These are phyloP conservation scores for Xylariales sp. DNA, from an alignment of 2,329 filamentous ascomycete genomes.

Conservation along the genomic window DNA sequence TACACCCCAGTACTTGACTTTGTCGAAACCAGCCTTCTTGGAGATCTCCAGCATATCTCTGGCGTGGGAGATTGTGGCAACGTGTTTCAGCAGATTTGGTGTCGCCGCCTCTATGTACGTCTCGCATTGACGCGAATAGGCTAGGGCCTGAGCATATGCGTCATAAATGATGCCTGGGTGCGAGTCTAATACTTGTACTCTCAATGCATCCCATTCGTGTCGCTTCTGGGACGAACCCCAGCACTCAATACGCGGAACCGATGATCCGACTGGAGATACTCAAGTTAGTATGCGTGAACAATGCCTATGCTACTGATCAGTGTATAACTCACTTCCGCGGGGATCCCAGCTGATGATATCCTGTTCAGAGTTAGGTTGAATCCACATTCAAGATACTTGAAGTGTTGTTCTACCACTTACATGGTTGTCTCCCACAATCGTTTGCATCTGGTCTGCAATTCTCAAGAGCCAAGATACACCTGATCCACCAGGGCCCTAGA, in stretches of 20 bases:
- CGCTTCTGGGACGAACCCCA: slow-evolving; percentile 39
- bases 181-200: slow-evolving; percentile 40
- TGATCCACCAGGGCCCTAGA: slow-evolving; percentile 48
- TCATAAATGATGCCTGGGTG: slow-evolving; percentile 28
- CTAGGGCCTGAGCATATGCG: not conserved
- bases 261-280: slow-evolving; percentile 34
- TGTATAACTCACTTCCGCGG: slow-evolving; percentile 32
- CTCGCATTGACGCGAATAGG: slow-evolving; percentile 6
- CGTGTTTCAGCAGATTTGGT: slow-evolving; percentile 29
- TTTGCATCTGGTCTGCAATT: slow-evolving; percentile 29
- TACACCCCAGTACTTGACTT: slow-evolving; percentile 49
- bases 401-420: slow-evolving; percentile 29
- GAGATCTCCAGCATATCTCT: slow-evolving; percentile 45
- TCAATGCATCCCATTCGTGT: slow-evolving; percentile 38
- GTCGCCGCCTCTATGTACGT: slow-evolving; percentile 6
- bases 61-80: slow-evolving; percentile 39
- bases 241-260: slow-evolving; percentile 46
- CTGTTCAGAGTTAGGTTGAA: slow-evolving; percentile 10
- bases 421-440: slow-evolving; percentile 41
- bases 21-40: slow-evolving; percentile 32
- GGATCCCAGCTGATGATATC: slow-evolving; percentile 50
- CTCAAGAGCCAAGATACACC: slow-evolving; percentile 30
- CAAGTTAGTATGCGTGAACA: not conserved
- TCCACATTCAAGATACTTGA: slow-evolving; percentile 12
- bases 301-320: no score